phyloP scores from a whole-genome alignment of 139 green algal species.

The Chlamydomonas schloesseri region DNA sequence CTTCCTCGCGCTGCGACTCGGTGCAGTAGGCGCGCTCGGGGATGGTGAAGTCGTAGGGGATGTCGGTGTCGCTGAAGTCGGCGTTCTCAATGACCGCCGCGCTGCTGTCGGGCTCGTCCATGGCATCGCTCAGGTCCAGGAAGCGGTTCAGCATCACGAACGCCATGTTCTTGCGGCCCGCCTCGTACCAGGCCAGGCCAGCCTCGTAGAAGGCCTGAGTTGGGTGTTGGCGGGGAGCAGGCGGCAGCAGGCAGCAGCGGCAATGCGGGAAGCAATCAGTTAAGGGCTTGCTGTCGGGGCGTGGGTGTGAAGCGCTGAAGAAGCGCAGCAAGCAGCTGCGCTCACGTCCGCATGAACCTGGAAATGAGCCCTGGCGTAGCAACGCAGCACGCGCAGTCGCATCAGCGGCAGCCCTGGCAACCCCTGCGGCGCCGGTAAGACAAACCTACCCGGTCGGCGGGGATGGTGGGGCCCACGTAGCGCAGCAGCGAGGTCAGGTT shows the following conservation, averaged over 20 bases:
- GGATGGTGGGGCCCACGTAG: slow-evolving; percentile 75
- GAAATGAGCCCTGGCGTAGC: no score
- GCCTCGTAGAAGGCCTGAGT: slow-evolving; percentile 74
- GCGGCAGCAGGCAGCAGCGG: no score
- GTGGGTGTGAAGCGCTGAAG: no score
- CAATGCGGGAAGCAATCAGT: no score
- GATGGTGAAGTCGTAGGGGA: slow-evolving; percentile 80
- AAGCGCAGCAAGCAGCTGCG: no score
- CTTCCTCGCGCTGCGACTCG: slow-evolving; percentile 71
- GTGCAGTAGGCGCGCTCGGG: slow-evolving; percentile 69
- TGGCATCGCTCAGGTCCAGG: slow-evolving; percentile 87
- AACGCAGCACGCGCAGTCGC: no score
- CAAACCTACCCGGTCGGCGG: slow-evolving; percentile 73
- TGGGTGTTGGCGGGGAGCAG: no score
- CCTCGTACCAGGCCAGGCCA: slow-evolving; percentile 66
- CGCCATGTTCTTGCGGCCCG: slow-evolving; percentile 74
- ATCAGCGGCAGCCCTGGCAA: no score
- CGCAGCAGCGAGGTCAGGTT: slow-evolving; percentile 73
- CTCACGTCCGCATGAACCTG: no score
- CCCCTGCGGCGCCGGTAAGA: no score
- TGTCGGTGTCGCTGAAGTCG: slow-evolving; percentile 81
- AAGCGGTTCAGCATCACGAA: slow-evolving; percentile 92
- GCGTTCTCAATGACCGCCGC: slow-evolving; percentile 74
- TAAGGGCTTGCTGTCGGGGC: no score
- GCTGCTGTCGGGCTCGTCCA: slow-evolving; percentile 78